These are phyloP conservation scores for Leptographium wingfieldii DNA, from an alignment of 2,329 filamentous ascomycete genomes.

Conservation along the genomic window DNA sequence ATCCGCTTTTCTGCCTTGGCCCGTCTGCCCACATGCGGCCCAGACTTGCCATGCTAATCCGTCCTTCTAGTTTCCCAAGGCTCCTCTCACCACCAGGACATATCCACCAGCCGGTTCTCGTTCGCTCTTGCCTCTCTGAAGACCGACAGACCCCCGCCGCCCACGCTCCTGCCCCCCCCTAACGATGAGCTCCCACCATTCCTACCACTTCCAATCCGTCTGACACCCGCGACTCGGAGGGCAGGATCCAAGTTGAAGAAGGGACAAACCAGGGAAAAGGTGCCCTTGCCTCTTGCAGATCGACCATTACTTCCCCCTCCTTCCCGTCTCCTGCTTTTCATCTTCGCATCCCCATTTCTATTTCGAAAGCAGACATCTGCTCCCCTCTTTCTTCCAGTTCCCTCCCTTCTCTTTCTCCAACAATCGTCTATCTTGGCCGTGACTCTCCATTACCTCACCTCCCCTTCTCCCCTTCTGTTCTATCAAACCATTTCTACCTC, in stretches of 20 bases:
- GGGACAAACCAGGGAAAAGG: neutral
- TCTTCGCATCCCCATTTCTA: neutral
- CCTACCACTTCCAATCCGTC: conserved; percentile 4
- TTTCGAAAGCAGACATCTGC: neutral
- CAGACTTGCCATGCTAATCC: neutral
- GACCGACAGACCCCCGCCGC: neutral
- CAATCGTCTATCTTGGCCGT: neutral
- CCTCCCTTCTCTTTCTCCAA: conserved; percentile 1
- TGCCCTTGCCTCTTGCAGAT: neutral
- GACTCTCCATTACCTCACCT: neutral
- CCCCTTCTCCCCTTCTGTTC: neutral
- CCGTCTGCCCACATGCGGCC: conserved; percentile 1
- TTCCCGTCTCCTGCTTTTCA: neutral
- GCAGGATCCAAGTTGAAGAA: conserved; percentile 4
- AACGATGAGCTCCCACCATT: conserved; percentile 1
- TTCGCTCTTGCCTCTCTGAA: neutral
- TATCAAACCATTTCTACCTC: neutral
- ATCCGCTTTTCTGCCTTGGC: conserved; percentile 3
- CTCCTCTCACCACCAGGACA: neutral
- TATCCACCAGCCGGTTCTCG: neutral
- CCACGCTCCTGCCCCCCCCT: neutral
- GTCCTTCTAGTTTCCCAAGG: neutral
- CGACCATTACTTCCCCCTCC: neutral
- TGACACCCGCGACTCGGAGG: conserved; percentile 4
- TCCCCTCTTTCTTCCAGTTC: neutral